Evolutionary conservation across 2,329 filamentous ascomycete genomes (phyloP), one percentile per base, ranked within the genome.

Genomic region (Aspergillus calidoustus): DNA sequence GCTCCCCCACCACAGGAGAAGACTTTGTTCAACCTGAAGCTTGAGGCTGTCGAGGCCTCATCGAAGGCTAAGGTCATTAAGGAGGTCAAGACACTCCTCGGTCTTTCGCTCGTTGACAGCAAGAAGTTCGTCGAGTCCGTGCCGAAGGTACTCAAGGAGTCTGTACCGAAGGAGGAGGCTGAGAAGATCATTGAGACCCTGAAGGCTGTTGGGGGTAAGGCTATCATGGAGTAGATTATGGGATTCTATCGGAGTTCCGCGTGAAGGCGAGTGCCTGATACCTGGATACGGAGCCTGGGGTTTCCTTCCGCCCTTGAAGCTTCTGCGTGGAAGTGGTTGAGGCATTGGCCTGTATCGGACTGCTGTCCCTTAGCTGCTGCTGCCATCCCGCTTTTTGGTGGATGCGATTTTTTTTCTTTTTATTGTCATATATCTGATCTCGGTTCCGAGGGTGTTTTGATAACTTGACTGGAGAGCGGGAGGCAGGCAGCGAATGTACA

Each of bases 71-170:
- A 99, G 90, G 85, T 99, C 73, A 99, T 99, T 86, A 99, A 99
- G 87, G 95, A 99, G 84, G 87, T 99, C 83, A 99, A 99, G 89
- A 89, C 88, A 74, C 86, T 99, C 87, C 84, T 99, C 64, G 95
- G 95, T 48, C 82, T 99, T 76, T 96, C 91, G 78, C 86, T 99
- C 83, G 96, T 99, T 71, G 95, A 99, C 81, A 96, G 92, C 83
- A 99, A 99, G 90, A 99, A 99, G 85, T 99, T 99, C 75, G 95
- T 99, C 69, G 95, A 99, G 86, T 92, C 91, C 76, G 93, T 91
- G 70, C 95, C 95, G 67, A 99, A 99, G 90, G 83, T 92, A 80
- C 91, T 99, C 92, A 98, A 98, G 89, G 95, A 99, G 83, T 93
- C 91, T 55, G 93, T 99, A 70, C 91, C 94, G 67, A 99, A 99